Percentiles rank a stretch among this genome's conserved stretches.
Evolutionary conservation across 805 yeast species (phyloP).

Genomic region (Pichia pseudocactophila): DNA sequence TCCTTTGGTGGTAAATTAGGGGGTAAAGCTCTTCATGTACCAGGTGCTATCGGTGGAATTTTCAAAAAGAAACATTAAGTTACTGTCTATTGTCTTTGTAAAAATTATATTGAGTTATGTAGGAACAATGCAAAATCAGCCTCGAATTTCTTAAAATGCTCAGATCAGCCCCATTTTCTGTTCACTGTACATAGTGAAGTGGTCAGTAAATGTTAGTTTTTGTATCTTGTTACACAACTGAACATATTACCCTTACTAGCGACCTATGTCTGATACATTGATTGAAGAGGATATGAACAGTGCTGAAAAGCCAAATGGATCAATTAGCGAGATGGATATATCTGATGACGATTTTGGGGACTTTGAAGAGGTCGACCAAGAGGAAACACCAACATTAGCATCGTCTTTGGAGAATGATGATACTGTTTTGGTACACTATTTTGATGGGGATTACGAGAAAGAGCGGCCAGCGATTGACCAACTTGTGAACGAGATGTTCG

Average conservation of each 20-base stretch:
- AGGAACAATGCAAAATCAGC: no score
- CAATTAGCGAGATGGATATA: conserved; percentile 4
- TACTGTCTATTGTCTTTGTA: no score
- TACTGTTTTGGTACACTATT: neutral
- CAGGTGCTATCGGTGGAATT: conserved; percentile 22
- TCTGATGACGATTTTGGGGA: conserved; percentile 19
- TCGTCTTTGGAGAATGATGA: no score
- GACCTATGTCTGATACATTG: neutral
- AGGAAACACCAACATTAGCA: conserved; percentile 1
- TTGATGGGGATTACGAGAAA: conserved; percentile 7
- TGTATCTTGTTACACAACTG: no score
- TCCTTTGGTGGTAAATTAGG: conserved; percentile 45
- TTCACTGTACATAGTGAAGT: no score
- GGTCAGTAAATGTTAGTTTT: no score
- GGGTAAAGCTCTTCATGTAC: conserved; percentile 43
- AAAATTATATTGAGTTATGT: no score
- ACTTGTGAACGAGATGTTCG: conserved; percentile 12
- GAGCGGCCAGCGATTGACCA: conserved; percentile 4
- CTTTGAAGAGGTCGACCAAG: conserved; percentile 17
- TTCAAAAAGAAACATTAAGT: conserved; percentile 22
- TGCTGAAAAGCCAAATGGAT: neutral
- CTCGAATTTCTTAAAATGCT: no score
- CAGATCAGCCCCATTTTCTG: no score
- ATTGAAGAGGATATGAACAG: neutral
- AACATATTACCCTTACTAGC: no score